phyloP scores from a whole-genome alignment of 164 flowering plant species.

The Annona cherimola region DNA sequence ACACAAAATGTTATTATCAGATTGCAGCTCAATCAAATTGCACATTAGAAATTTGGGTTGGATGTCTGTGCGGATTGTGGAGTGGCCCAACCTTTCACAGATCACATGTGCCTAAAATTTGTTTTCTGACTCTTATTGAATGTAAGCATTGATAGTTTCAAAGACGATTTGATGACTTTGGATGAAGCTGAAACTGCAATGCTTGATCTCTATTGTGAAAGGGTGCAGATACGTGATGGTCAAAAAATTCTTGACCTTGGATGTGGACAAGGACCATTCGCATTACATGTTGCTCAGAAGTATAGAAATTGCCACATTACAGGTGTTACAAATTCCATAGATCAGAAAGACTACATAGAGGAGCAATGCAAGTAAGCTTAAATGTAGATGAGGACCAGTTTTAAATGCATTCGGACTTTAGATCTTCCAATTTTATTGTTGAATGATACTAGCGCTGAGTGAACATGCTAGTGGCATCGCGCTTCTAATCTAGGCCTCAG shows the following conservation, averaged over 20 bases:
- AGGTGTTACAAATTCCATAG: slow-evolving; percentile 76
- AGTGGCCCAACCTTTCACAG: not conserved
- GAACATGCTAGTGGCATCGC: not conserved
- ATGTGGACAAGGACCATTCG: slow-evolving; percentile 95
- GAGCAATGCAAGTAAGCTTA: slow-evolving; percentile 59
- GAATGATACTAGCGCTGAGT: not conserved
- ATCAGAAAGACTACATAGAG: slow-evolving; percentile 75
- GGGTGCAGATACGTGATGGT: slow-evolving; percentile 79
- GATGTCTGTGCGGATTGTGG: not conserved
- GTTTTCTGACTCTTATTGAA: not conserved
- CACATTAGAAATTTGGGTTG: too few relatives aligned
- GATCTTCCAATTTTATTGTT: not conserved
- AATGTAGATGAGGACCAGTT: not conserved
- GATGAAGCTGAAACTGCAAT: slow-evolving; percentile 93
- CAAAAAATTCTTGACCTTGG: slow-evolving; percentile 90
- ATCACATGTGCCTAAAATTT: not conserved
- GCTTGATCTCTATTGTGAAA: slow-evolving; percentile 83
- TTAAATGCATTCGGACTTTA: not conserved
- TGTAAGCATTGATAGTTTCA: slow-evolving; percentile 25
- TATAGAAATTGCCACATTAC: slow-evolving; percentile 64
- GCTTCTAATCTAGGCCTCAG: not conserved
- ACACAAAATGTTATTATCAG: too few relatives aligned
- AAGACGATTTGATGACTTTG: slow-evolving; percentile 43
- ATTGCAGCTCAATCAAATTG: too few relatives aligned
- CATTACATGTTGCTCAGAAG: slow-evolving; percentile 72